phyloP scores from a whole-genome alignment of 495 filamentous ascomycete species.

The Penicillium ochrochloron region DNA sequence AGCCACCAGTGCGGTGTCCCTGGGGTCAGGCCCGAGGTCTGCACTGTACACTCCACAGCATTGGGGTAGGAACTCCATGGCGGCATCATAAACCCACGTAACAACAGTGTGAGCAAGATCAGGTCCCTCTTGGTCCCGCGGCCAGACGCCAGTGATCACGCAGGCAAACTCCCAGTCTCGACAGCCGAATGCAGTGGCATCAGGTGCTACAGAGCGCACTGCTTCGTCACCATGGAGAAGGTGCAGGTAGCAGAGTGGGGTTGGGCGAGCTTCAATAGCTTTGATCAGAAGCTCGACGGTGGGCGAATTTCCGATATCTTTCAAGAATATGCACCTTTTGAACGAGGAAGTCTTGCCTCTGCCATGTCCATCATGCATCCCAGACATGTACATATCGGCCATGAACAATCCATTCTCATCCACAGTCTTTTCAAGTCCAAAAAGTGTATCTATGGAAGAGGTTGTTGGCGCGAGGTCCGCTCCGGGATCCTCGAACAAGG shows the following conservation, averaged over 20 bases:
- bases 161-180: slow-evolving; percentile 69
- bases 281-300: slow-evolving; percentile 37
- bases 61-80: slow-evolving; percentile 51
- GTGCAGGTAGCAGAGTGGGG: slow-evolving; percentile 65
- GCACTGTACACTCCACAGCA: slow-evolving; percentile 61
- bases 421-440: slow-evolving; percentile 47
- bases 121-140: slow-evolving; percentile 58
- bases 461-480: slow-evolving; percentile 28
- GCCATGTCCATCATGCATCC: slow-evolving; percentile 63
- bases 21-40: slow-evolving; percentile 66
- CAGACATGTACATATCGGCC: slow-evolving; percentile 64
- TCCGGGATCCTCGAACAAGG: slow-evolving; percentile 52
- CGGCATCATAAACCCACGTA: slow-evolving; percentile 62
- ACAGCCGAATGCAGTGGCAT: slow-evolving; percentile 65
- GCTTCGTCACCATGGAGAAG: slow-evolving; percentile 64
- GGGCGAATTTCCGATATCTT: slow-evolving; percentile 45
- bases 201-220: slow-evolving; percentile 48
- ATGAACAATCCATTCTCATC: slow-evolving; percentile 60
- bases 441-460: slow-evolving; percentile 29
- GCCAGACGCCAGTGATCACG: slow-evolving; percentile 67
- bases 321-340: slow-evolving; percentile 68
- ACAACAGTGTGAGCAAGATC: slow-evolving; percentile 46
- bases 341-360: slow-evolving; percentile 65
- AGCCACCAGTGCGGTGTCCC: slow-evolving; percentile 56
- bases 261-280: slow-evolving; percentile 56